Base-by-base conservation (phyloP, 2,329 filamentous ascomycete genomes). In the Exserohilum turcica region DNA sequence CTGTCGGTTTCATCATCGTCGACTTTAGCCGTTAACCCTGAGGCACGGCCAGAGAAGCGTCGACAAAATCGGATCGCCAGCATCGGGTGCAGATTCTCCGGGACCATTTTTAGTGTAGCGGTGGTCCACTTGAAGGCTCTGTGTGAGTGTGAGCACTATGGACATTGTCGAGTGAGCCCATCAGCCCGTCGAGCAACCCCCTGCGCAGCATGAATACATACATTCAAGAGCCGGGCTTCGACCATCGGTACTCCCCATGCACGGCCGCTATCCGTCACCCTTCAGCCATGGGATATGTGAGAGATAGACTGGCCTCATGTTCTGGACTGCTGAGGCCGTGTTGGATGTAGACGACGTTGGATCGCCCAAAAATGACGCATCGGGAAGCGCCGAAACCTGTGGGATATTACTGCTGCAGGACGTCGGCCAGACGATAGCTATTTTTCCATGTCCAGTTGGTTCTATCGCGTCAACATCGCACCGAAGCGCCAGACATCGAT, bases 1-100 rank as follows among this genome's bases (percentile, higher is more conserved):
- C 32, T 28, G 32, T 49, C 28, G 21, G 28, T 49, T 49, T 43
- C 38, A 39, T 48, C 32, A 28, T 31, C 21, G 21, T 38, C 21
- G 19, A 53, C 46, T 53, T 53, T 53, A 53, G 39, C 45, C 45
- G 50, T 29, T 37, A 43, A 43, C 45, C 45, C 31, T 37, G 45
- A 33, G 46, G 38, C 27, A 28, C 24, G 40, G 50, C 28, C 43
- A 24, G 38, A 19, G 19, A 28, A 32, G 32, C 27, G 21, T 46
- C 18, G n/a, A 49, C 39, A 28, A 43, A 28, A 32, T 37, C 39
- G 27, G 33, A 43, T 32, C 39, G 33, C 43, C 38, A 32, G 48
- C 16, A 27, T 48, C 45, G 50, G 50, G 38, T 43, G 18, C 36
- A 48, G 50, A 53, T 53, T 44, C 29, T 49, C 50, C 50, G 50